These are phyloP conservation scores for Quercus agrifolia DNA, from an alignment of 306 rosid species.

Conservation along the genomic window DNA sequence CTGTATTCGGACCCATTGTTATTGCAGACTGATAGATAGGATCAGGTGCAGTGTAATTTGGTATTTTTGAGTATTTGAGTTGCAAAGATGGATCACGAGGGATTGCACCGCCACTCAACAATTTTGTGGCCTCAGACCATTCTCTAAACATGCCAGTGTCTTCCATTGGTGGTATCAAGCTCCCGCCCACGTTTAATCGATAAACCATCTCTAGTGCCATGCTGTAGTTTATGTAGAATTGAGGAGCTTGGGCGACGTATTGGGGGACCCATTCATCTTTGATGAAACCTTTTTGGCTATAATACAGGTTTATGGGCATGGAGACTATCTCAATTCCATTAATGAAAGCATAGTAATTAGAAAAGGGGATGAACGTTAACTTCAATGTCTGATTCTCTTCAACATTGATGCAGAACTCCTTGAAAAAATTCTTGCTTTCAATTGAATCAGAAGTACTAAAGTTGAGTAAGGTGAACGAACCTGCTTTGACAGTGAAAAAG, in stretches of 20 bases:
- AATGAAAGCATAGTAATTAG: background rate
- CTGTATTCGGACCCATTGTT: background rate
- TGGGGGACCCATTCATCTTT: too few relatives aligned
- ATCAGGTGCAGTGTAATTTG: constrained; percentile 25
- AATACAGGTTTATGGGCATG: background rate
- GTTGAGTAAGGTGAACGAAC: background rate
- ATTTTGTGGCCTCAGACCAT: constrained; percentile 2
- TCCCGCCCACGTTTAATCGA: constrained; percentile 38
- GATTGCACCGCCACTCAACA: accelerated
- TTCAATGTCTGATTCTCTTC: background rate
- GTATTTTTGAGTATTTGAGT: background rate
- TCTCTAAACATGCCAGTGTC: constrained; percentile 32
- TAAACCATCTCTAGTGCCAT: constrained; percentile 27
- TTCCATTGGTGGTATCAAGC: constrained; percentile 9
- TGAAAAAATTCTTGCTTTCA: background rate
- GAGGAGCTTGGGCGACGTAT: background rate
- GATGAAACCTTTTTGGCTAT: background rate
- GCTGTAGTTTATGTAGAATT: background rate
- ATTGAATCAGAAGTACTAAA: background rate
- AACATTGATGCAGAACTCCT: background rate
- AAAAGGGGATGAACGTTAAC: background rate
- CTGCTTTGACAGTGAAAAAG: background rate
- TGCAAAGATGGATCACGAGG: too few relatives aligned
- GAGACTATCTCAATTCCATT: background rate
- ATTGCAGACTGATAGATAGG: constrained; percentile 20